These are phyloP conservation scores for Arthrinium puccinioides DNA, from an alignment of 2,329 filamentous ascomycete genomes.

Conservation along the genomic window DNA sequence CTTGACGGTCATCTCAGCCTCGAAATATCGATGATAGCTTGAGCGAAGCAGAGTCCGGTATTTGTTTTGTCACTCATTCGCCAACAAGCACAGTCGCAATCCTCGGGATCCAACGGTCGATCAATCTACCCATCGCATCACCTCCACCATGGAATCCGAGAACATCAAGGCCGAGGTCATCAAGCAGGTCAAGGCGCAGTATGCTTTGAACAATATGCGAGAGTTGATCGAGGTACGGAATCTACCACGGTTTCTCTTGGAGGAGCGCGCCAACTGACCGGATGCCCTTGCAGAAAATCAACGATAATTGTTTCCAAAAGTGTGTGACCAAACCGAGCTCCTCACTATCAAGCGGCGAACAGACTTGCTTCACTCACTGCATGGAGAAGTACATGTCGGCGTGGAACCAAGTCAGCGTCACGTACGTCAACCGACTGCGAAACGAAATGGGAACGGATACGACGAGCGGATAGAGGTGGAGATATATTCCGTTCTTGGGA, in stretches of 20 bases:
- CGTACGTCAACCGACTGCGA: slow-evolving; percentile 59
- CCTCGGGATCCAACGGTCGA: too few species aligned
- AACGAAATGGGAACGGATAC: slow-evolving; percentile 38
- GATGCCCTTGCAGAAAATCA: slow-evolving; percentile 58
- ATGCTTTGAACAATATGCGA: slow-evolving; percentile 61
- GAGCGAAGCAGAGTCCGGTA: too few species aligned
- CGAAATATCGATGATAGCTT: too few species aligned
- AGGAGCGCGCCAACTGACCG: too few species aligned
- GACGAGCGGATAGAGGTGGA: too few species aligned
- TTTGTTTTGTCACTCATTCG: too few species aligned
- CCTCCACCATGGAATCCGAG: slow-evolving; percentile 47
- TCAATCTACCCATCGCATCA: neutral
- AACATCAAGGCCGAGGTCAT: slow-evolving; percentile 55
- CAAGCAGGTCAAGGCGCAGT: slow-evolving; percentile 56
- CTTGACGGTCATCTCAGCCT: too few species aligned
- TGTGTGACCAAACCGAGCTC: slow-evolving; percentile 65
- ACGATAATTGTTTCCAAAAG: slow-evolving; percentile 73
- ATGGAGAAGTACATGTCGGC: slow-evolving; percentile 81
- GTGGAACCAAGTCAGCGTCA: slow-evolving; percentile 67
- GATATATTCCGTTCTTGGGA: too few species aligned
- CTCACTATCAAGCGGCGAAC: slow-evolving; percentile 60
- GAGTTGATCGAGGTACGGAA: slow-evolving; percentile 62
- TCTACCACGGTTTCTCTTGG: neutral
- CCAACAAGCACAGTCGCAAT: too few species aligned
- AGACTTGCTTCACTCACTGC: slow-evolving; percentile 65